Conservation (phyloP, 106 monocot species). For the Narthecium ossifragum region DNA sequence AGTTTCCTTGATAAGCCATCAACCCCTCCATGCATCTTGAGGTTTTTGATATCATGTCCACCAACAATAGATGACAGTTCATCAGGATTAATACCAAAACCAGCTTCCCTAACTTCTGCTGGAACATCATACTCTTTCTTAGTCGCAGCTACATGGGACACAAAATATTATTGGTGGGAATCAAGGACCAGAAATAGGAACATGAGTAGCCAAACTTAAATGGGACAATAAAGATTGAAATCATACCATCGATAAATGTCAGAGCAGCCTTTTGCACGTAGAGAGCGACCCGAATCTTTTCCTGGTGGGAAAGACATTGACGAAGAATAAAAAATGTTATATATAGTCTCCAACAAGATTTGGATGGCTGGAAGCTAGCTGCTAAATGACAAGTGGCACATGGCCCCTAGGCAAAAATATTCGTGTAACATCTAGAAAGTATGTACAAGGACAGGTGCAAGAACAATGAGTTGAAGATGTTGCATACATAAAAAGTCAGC, state of each 20-base stretch:
- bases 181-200: neutral
- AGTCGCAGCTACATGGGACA: slow-evolving; percentile 20
- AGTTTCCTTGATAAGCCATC: slow-evolving; percentile 54
- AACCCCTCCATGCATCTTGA: slow-evolving; percentile 55
- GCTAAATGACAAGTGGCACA: too few relatives aligned
- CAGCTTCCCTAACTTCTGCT: slow-evolving; percentile 40
- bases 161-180: neutral
- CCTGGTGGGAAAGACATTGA: slow-evolving; percentile 26
- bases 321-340: neutral
- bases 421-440: neutral
- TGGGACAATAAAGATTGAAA: neutral
- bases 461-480: neutral
- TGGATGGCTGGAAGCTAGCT: neutral
- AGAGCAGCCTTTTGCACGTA: slow-evolving; percentile 85
- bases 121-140: slow-evolving; percentile 32
- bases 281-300: slow-evolving; percentile 66
- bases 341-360: neutral
- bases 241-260: slow-evolving; percentile 77
- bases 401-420: too few relatives aligned
- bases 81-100: slow-evolving; percentile 60
- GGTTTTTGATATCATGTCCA: slow-evolving; percentile 44
- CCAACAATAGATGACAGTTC: slow-evolving; percentile 75
- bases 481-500: neutral
- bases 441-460: neutral
- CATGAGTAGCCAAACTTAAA: neutral